These are phyloP conservation scores for Populus euphratica DNA, from an alignment of 345 rosid species.

Conservation along the genomic window DNA sequence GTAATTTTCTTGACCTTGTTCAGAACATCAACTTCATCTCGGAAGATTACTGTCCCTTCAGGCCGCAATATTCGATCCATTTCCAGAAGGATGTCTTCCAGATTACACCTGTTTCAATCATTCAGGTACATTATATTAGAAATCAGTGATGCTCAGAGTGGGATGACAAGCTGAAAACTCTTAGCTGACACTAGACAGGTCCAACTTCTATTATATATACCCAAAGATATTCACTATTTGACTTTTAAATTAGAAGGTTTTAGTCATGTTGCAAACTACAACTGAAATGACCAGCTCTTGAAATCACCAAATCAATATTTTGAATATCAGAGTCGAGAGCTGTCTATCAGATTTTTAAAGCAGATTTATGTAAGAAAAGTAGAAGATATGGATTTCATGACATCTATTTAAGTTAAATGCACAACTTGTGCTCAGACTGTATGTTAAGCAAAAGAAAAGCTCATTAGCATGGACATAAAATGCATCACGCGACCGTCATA, in stretches of 20 bases:
- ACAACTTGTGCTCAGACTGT: background rate
- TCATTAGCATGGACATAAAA: background rate
- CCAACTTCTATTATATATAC: background rate
- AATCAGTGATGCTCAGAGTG: background rate
- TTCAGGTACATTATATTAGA: conserved; percentile 11
- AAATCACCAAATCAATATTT: background rate
- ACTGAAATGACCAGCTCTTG: background rate
- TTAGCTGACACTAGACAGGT: background rate
- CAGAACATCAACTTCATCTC: conserved; percentile 78
- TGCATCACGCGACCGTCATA: background rate
- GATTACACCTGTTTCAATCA: conserved; percentile 52
- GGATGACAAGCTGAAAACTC: background rate
- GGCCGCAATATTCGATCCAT: conserved; percentile 90
- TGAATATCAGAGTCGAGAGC: background rate
- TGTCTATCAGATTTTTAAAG: background rate
- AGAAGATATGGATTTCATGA: background rate
- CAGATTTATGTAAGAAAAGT: background rate
- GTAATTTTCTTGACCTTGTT: conserved; percentile 68
- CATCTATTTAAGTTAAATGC: background rate
- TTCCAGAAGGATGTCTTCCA: conserved; percentile 86
- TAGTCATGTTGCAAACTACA: background rate
- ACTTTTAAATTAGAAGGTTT: background rate
- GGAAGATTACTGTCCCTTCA: conserved; percentile 71
- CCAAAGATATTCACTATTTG: background rate
- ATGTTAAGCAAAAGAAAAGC: background rate